Conservation (phyloP, 768 basidiomycete genomes). For the Amanita inopinata region DNA sequence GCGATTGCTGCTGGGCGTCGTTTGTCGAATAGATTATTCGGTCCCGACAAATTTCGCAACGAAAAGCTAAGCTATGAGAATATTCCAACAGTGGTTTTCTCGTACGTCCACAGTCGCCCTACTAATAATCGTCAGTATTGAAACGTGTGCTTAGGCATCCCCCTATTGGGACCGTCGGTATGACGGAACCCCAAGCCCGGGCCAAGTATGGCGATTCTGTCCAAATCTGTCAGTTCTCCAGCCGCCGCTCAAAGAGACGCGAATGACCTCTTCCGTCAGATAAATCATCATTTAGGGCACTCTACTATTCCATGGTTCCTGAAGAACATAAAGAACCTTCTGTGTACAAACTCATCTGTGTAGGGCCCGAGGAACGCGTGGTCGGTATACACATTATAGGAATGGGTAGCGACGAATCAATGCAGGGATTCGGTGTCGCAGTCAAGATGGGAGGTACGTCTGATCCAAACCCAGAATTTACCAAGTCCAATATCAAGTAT, state of each 20-base stretch:
- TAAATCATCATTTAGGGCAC: constrained; percentile 68
- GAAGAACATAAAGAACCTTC: constrained; percentile 93
- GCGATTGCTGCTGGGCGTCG: constrained; percentile 94
- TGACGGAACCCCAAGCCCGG: constrained; percentile 87
- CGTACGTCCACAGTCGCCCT: constrained; percentile 43
- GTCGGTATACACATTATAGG: constrained; percentile 96
- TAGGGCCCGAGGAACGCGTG: constrained; percentile 85
- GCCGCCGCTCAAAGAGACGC: background rate
- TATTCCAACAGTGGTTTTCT: constrained; percentile 94
- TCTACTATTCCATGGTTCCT: constrained; percentile 88
- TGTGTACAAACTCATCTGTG: constrained; percentile 83
- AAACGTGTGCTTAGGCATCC: constrained; percentile 56
- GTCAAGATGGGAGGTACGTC: constrained; percentile 81
- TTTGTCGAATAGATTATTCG: constrained; percentile 84
- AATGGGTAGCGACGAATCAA: constrained; percentile 81
- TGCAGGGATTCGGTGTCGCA: constrained; percentile 97
- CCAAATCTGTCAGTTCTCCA: constrained; percentile 74
- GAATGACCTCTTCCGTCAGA: constrained; percentile 34
- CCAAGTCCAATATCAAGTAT: background rate
- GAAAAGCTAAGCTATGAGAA: constrained; percentile 85
- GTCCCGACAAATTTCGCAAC: constrained; percentile 73
- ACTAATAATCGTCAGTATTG: background rate
- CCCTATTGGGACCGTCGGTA: constrained; percentile 88
- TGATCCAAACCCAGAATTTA: background rate
- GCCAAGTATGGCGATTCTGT: constrained; percentile 81